phyloP scores from a whole-genome alignment of 768 basidiomycete genomes.

The Termitomyces sp. region DNA sequence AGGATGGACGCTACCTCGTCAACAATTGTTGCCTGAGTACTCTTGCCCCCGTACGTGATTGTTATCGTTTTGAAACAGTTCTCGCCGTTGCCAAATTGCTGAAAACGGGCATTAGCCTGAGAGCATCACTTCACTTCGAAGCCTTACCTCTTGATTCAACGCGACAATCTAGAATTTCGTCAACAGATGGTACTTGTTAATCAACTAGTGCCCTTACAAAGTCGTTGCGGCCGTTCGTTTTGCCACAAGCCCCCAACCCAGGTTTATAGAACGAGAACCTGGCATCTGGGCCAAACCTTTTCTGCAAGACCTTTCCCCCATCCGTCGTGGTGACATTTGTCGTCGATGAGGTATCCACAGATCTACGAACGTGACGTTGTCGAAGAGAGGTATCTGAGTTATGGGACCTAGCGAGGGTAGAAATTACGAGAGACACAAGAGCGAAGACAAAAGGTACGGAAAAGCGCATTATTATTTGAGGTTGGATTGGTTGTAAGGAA shows the following conservation, averaged over 20 bases:
- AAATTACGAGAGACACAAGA: slow-evolving; percentile 14
- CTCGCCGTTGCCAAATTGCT: slow-evolving; percentile 19
- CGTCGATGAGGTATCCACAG: background rate
- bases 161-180: slow-evolving; percentile 42
- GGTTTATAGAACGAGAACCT: slow-evolving; percentile 28
- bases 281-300: slow-evolving; percentile 22
- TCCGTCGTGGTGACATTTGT: slow-evolving; percentile 1
- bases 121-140: background rate
- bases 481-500: slow-evolving; percentile 9
- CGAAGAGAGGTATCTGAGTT: slow-evolving; percentile 1
- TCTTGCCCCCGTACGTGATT: slow-evolving; percentile 48
- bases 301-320: slow-evolving; percentile 17
- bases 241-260: slow-evolving; percentile 48
- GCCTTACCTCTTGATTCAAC: slow-evolving; percentile 14
- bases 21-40: slow-evolving; percentile 35
- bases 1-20: slow-evolving; percentile 39
- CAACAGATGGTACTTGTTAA: background rate
- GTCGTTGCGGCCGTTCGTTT: slow-evolving; percentile 31
- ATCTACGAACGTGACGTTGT: slow-evolving; percentile 11
- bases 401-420: slow-evolving; percentile 9
- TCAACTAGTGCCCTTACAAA: slow-evolving; percentile 29
- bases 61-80: slow-evolving; percentile 53
- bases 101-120: background rate
- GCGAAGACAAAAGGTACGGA: slow-evolving; percentile 10
- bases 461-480: slow-evolving; percentile 14